Evolutionary conservation across 2,329 filamentous ascomycete genomes (phyloP).

Genomic region (Beauveria asiatica): DNA sequence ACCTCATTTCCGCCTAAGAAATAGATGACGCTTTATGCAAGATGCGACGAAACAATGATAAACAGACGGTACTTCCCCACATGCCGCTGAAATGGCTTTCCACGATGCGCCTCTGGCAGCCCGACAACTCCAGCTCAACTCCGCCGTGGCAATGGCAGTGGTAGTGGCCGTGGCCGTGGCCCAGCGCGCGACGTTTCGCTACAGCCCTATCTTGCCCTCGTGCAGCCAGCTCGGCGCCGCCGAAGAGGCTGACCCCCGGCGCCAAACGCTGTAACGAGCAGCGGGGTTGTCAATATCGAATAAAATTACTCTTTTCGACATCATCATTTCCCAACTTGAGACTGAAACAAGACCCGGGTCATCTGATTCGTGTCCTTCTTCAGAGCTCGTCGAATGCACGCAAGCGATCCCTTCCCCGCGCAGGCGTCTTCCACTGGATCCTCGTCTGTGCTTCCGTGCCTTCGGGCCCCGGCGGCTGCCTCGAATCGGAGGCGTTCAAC

Average conservation of each 20-base stretch:
- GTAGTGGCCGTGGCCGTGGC: neutral
- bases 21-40: neutral
- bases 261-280: neutral
- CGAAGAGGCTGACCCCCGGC: neutral
- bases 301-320: neutral
- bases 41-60: neutral
- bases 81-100: neutral
- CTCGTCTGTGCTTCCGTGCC: slow-evolving; percentile 15
- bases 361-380: slow-evolving; percentile 7
- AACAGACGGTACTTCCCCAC: neutral
- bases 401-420: slow-evolving; percentile 28
- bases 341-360: neutral
- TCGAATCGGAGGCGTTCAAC: slow-evolving; percentile 12
- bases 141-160: neutral
- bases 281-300: neutral
- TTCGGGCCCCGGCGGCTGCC: slow-evolving; percentile 13
- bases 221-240: neutral
- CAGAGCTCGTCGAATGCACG: slow-evolving; percentile 40
- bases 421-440: slow-evolving; percentile 20
- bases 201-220: neutral
- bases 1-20: neutral
- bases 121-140: neutral
- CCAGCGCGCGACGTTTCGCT: slow-evolving; percentile 1
- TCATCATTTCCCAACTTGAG: neutral
- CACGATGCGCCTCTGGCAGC: neutral